A percentile compares a stretch with the other conserved stretches of the same genome.
Conservation (phyloP, 805 yeast species). For the Lipomyces lipofer region DNA sequence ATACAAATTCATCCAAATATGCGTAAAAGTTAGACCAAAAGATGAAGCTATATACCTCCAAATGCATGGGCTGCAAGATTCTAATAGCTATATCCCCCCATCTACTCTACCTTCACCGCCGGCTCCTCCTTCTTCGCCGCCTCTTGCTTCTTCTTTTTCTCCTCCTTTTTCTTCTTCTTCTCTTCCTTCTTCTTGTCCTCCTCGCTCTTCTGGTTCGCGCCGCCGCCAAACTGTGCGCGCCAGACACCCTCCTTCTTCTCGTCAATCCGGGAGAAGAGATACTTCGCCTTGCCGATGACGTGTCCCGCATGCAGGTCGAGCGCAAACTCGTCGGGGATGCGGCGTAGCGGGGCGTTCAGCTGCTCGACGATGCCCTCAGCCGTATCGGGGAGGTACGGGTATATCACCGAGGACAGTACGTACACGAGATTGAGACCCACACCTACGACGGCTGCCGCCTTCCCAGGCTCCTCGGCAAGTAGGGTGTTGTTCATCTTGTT, state of each 20-base stretch:
- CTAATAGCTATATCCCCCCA: no score
- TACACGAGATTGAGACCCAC: conserved; percentile 87
- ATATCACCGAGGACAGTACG: conserved; percentile 74
- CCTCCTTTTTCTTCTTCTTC: conserved; percentile 24
- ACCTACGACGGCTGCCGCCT: conserved; percentile 88
- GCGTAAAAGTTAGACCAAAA: no score
- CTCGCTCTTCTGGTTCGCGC: conserved; percentile 44
- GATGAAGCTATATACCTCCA: no score
- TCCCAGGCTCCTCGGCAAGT: conserved; percentile 70
- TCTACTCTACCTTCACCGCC: no score
- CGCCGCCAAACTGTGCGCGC: conserved; percentile 85
- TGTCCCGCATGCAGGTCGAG: conserved; percentile 75
- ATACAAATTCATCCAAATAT: no score
- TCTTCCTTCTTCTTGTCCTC: conserved; percentile 29
- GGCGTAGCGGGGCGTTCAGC: conserved; percentile 76
- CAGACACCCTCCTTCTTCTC: conserved; percentile 83
- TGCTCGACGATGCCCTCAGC: conserved; percentile 68
- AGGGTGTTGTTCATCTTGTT: conserved; percentile 89
- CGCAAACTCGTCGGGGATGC: conserved; percentile 74
- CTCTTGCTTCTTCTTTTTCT: conserved; percentile 20
- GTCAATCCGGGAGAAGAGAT: conserved; percentile 89
- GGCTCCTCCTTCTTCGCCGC: conserved; percentile 11
- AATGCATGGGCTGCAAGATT: no score
- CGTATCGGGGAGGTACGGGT: conserved; percentile 91
- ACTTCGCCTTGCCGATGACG: conserved; percentile 85